Conservation (phyloP, 2,329 filamentous ascomycete species). For the Trichoderma brevicompactum region DNA sequence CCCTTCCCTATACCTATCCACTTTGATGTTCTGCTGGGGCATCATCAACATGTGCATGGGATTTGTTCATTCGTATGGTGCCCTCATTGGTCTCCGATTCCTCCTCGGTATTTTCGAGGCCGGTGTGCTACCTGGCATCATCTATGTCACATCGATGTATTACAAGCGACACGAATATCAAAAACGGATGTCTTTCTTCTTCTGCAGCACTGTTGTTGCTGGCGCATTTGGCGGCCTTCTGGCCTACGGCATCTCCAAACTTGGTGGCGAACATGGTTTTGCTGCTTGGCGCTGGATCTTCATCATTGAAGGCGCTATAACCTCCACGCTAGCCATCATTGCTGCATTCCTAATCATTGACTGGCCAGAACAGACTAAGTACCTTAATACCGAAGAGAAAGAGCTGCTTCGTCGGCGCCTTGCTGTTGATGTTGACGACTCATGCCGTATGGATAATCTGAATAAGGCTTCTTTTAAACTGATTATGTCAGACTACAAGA, state of each 20-base stretch:
- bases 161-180: constrained; percentile 65
- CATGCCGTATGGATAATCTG: constrained; percentile 56
- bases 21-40: constrained; percentile 59
- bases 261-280: constrained; percentile 57
- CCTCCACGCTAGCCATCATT: constrained; percentile 44
- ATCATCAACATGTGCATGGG: constrained; percentile 54
- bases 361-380: constrained; percentile 46
- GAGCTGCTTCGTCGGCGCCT: constrained; percentile 40
- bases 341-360: constrained; percentile 33
- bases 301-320: constrained; percentile 65
- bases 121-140: constrained; percentile 65
- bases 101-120: constrained; percentile 57
- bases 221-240: constrained; percentile 67
- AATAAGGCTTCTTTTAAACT: constrained; percentile 52
- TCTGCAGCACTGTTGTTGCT: constrained; percentile 60
- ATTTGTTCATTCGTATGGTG: constrained; percentile 53
- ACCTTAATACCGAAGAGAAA: constrained; percentile 34
- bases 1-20: constrained; percentile 57
- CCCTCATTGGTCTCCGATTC: constrained; percentile 54
- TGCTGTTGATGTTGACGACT: constrained; percentile 47
- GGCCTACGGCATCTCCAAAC: constrained; percentile 63
- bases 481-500: constrained; percentile 53
- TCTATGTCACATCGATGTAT: constrained; percentile 61
- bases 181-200: constrained; percentile 65
- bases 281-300: constrained; percentile 76